Percentiles rank a stretch among this genome's conserved stretches.
Conservation (phyloP, 768 basidiomycete genomes). For the Sarcodon aspratus region DNA sequence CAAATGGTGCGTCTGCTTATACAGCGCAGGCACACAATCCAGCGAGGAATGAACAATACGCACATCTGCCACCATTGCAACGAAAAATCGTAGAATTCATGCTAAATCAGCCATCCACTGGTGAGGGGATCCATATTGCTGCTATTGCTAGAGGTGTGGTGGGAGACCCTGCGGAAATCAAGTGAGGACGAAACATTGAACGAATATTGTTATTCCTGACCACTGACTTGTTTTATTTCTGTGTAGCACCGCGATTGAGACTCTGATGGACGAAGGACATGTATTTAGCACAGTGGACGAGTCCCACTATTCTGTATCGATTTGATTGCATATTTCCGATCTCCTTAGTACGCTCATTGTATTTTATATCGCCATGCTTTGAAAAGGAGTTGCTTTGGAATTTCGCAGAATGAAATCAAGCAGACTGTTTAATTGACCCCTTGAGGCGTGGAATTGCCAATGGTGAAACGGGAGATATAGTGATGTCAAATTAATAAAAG, state of each 20-base stretch:
- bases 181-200: constrained; percentile 33
- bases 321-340: background rate
- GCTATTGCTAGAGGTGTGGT: constrained; percentile 60
- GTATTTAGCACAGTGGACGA: constrained; percentile 78
- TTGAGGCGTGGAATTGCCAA: too few relatives aligned
- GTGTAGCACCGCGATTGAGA: constrained; percentile 58
- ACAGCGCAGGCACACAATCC: constrained; percentile 14
- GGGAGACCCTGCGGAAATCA: constrained; percentile 46
- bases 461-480: background rate
- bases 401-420: too few relatives aligned
- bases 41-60: constrained; percentile 29
- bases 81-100: constrained; percentile 61
- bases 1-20: constrained; percentile 18
- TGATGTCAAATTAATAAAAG: background rate
- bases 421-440: background rate
- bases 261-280: constrained; percentile 68
- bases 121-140: constrained; percentile 67
- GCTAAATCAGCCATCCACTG: constrained; percentile 26
- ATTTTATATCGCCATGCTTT: too few relatives aligned
- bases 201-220: background rate
- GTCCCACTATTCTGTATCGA: constrained; percentile 48
- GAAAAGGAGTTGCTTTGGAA: constrained; percentile 1
- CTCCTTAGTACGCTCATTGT: background rate
- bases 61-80: constrained; percentile 47
- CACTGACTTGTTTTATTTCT: background rate